Conservation (phyloP, 306 rosid genomes). For the Cucumis cinereus region DNA sequence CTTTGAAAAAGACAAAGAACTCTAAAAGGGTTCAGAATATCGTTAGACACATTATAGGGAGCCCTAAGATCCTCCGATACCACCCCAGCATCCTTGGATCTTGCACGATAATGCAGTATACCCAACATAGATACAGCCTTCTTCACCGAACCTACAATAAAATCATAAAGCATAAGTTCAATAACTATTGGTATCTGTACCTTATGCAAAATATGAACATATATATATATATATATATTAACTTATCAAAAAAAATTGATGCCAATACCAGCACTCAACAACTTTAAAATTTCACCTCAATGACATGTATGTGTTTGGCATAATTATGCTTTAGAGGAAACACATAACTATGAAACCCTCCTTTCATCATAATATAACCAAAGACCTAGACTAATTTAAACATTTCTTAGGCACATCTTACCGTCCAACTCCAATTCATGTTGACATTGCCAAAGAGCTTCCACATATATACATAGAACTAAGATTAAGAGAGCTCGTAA, state of each 20-base stretch:
- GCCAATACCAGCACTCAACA: neutral
- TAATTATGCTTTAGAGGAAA: neutral
- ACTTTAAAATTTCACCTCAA: neutral
- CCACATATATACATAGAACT: neutral
- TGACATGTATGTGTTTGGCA: neutral
- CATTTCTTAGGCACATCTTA: neutral
- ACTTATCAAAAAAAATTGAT: neutral
- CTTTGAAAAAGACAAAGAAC: constrained; percentile 55
- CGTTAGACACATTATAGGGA: constrained; percentile 18
- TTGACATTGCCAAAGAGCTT: neutral
- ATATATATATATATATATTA: too few relatives aligned
- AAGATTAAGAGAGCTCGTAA: neutral
- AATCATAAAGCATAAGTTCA: neutral
- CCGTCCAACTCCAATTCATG: neutral
- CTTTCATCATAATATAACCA: neutral
- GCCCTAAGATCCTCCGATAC: constrained; percentile 35
- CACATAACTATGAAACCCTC: neutral
- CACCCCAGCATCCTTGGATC: constrained; percentile 28
- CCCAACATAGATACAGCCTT: constrained; percentile 25
- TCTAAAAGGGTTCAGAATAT: constrained; percentile 35
- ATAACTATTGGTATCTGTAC: neutral
- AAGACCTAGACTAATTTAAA: neutral
- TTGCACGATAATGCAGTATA: constrained; percentile 48
- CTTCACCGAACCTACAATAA: constrained; percentile 59
- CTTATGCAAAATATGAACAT: neutral